Conservation (phyloP, 1,139 yeast genomes). For the Pichia cactophila region DNA sequence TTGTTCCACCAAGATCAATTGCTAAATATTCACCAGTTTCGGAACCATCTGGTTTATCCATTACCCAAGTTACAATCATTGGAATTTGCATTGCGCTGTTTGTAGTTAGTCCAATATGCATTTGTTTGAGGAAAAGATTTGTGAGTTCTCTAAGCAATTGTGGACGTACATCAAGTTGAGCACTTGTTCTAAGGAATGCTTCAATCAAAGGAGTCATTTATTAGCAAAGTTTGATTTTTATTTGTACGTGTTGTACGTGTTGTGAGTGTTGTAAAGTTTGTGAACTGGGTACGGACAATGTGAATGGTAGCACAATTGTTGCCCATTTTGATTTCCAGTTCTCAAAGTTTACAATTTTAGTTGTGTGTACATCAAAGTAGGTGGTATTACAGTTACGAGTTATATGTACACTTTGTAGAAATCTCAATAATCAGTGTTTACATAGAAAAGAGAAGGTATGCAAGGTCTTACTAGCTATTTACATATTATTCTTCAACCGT, state of each 20-base stretch:
- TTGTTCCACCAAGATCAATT: constrained; percentile 93
- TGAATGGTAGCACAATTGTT: not conserved
- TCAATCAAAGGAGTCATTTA: not conserved
- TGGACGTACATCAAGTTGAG: constrained; percentile 54
- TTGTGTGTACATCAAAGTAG: no score
- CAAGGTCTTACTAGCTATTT: constrained; percentile 36
- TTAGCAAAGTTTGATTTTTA: not conserved
- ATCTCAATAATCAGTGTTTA: not conserved
- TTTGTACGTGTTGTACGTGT: no score
- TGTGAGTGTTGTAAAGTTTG: not conserved
- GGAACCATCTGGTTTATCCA: constrained; percentile 86
- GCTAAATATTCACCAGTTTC: constrained; percentile 89
- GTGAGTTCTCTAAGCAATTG: constrained; percentile 58
- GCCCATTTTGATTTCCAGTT: not conserved
- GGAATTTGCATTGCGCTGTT: constrained; percentile 80
- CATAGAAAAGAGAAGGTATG: constrained; percentile 26
- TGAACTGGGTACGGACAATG: not conserved
- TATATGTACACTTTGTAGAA: not conserved
- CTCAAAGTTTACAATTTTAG: no score
- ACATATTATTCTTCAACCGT: constrained; percentile 30
- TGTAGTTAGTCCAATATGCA: constrained; percentile 67
- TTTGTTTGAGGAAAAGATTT: constrained; percentile 61
- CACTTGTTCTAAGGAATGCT: constrained; percentile 41
- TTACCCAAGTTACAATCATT: constrained; percentile 96
- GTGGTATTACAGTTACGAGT: not conserved